Evolutionary conservation across 176 grass and related monocot genomes (phyloP).

Genomic region (Dendrocalamus sinicus): DNA sequence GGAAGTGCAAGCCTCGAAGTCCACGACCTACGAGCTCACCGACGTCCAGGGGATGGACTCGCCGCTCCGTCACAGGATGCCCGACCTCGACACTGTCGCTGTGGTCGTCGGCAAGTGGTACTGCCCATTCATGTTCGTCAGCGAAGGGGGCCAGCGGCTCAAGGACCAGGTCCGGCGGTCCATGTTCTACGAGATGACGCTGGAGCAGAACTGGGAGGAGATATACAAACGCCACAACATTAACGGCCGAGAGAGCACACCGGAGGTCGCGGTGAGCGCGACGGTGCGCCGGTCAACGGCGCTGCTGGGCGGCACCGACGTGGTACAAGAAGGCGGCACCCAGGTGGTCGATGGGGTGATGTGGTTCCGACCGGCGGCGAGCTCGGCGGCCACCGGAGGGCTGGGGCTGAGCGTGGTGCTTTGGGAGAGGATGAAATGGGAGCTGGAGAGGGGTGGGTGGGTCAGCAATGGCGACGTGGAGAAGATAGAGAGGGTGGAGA

Average conservation of each 20-base stretch:
- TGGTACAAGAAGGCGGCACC: not conserved
- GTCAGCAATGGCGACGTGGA: not conserved
- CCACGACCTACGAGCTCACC: not conserved
- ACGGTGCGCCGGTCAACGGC: constrained; percentile 11
- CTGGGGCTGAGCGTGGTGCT: constrained; percentile 37
- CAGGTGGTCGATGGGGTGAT: not conserved
- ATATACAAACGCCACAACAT: not conserved
- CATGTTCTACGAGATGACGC: constrained; percentile 44
- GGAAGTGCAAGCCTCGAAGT: not conserved
- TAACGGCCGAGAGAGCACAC: too few species aligned
- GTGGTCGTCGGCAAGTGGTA: constrained; percentile 47
- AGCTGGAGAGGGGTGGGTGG: constrained; percentile 48
- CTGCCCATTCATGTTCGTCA: constrained; percentile 54
- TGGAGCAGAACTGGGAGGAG: constrained; percentile 51
- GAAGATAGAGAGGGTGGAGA: constrained; percentile 12
- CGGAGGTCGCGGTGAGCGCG: not conserved
- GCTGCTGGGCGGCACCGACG: constrained; percentile 24
- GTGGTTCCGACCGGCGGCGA: constrained; percentile 28
- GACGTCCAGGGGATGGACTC: constrained; percentile 27
- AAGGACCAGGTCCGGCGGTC: constrained; percentile 23
- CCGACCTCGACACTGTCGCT: not conserved
- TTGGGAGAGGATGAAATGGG: constrained; percentile 58
- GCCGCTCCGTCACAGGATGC: constrained; percentile 28
- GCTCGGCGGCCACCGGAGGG: not conserved
- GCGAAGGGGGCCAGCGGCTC: not conserved